A percentile compares a stretch with the other conserved stretches of the same genome.
These are phyloP conservation scores for Metschnikowia proteae DNA, from an alignment of 805 yeast species.

Conservation along the genomic window DNA sequence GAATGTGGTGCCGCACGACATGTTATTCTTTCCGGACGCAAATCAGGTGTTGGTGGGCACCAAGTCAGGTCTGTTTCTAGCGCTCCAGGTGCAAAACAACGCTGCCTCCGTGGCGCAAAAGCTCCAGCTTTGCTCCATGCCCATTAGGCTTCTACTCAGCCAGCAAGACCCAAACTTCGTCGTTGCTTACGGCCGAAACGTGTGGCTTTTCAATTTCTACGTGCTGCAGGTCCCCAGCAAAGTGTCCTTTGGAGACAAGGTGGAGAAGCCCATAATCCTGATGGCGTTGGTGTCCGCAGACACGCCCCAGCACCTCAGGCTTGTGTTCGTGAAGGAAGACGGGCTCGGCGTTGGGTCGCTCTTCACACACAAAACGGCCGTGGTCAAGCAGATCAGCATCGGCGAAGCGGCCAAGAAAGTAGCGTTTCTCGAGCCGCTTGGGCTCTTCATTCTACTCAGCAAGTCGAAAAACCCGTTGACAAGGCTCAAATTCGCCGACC, in stretches of 20 bases:
- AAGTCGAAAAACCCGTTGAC: conserved; percentile 23
- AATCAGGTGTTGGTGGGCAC: conserved; percentile 27
- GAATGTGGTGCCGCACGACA: conserved; percentile 10
- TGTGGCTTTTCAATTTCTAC: conserved; percentile 33
- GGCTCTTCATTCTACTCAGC: conserved; percentile 30
- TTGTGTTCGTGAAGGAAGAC: conserved; percentile 32
- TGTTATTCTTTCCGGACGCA: neutral
- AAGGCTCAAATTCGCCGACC: conserved; percentile 33
- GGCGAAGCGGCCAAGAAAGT: conserved; percentile 34
- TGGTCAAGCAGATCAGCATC: conserved; percentile 26
- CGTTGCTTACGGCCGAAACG: conserved; percentile 23
- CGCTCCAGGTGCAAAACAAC: conserved; percentile 10
- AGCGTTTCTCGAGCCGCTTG: conserved; percentile 25
- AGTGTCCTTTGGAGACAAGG: conserved; percentile 34
- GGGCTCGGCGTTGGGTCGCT: conserved; percentile 32
- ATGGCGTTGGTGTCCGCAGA: conserved; percentile 16
- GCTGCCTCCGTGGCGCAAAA: conserved; percentile 12
- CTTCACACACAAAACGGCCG: conserved; percentile 22
- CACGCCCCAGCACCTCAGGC: conserved; percentile 8
- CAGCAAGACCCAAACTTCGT: conserved; percentile 20
- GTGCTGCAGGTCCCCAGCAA: conserved; percentile 26
- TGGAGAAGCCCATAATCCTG: conserved; percentile 25
- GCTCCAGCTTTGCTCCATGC: conserved; percentile 26
- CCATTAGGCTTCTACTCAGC: conserved; percentile 20
- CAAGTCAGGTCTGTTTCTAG: conserved; percentile 28